A percentile compares a stretch with the other conserved stretches of the same genome.
Evolutionary conservation across 495 filamentous ascomycete species (phyloP).

Genomic region (Xylaria scruposa): DNA sequence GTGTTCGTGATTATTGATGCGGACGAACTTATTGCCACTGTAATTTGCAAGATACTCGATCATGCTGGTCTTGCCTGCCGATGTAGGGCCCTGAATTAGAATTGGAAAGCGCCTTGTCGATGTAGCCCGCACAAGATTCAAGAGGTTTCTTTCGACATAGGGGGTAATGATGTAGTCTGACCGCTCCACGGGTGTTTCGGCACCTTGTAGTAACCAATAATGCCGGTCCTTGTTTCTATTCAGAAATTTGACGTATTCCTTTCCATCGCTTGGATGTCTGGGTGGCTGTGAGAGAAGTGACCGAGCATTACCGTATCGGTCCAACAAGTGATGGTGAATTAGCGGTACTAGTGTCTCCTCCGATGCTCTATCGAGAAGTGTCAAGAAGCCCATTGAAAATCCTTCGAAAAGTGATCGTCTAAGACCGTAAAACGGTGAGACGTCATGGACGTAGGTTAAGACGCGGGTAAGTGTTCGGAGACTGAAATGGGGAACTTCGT

Average conservation of each 20-base stretch:
- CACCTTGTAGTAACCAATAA: constrained; percentile 88
- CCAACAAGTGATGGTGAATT: constrained; percentile 81
- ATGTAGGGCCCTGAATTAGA: constrained; percentile 96
- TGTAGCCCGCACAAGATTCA: constrained; percentile 90
- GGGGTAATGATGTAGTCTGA: constrained; percentile 95
- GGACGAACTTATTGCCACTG: constrained; percentile 94
- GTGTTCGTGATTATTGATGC: constrained; percentile 99
- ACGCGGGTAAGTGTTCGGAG: constrained; percentile 92
- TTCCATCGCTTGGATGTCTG: constrained; percentile 74
- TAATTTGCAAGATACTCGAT: constrained; percentile 96
- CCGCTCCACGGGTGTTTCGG: constrained; percentile 68
- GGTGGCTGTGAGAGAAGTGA: constrained; percentile 77
- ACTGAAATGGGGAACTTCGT: constrained; percentile 94
- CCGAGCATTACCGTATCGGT: constrained; percentile 66
- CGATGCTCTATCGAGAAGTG: constrained; percentile 78
- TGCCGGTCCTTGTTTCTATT: constrained; percentile 67
- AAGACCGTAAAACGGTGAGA: constrained; percentile 84
- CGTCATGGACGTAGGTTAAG: constrained; percentile 82
- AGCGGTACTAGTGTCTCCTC: constrained; percentile 77
- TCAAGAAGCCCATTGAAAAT: constrained; percentile 98
- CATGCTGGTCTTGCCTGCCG: constrained; percentile 98
- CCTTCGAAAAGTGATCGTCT: constrained; percentile 90
- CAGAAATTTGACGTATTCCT: constrained; percentile 78
- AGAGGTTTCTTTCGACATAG: constrained; percentile 90
- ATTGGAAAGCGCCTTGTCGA: constrained; percentile 93